Conservation (phyloP, 345 rosid genomes). For the Triadica sebifera region DNA sequence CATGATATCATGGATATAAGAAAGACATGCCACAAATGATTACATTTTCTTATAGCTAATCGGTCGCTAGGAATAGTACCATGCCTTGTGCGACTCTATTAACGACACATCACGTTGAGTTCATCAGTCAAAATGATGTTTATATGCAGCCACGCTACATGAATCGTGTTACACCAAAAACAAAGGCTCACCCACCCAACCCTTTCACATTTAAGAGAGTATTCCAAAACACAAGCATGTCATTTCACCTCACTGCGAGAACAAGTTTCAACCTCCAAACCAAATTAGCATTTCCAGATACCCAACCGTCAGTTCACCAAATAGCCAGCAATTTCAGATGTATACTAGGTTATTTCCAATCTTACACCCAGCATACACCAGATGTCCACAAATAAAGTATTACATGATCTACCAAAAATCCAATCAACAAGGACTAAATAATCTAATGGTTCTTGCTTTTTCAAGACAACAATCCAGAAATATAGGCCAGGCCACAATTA, state of each 20-base stretch:
- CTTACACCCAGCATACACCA: not conserved
- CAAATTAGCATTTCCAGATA: not conserved
- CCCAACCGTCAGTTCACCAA: not conserved
- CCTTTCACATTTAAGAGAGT: not conserved
- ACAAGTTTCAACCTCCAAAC: not conserved
- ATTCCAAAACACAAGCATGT: not conserved
- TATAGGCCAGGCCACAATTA: not conserved
- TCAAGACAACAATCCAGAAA: not conserved
- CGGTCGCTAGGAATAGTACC: no score
- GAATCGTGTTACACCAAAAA: not conserved
- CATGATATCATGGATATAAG: no score
- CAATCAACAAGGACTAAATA: not conserved
- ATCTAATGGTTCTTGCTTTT: not conserved
- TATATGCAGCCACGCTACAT: not conserved
- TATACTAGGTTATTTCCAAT: not conserved
- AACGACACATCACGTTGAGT: not conserved
- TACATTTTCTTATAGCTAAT: no score
- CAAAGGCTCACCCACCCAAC: not conserved
- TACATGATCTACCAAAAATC: not conserved
- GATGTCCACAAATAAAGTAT: not conserved
- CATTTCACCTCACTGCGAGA: not conserved
- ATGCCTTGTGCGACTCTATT: no score
- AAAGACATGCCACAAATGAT: no score
- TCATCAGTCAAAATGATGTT: not conserved
- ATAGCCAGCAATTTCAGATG: not conserved